A percentile compares a stretch with the other conserved stretches of the same genome.
phyloP scores from a whole-genome alignment of 1,139 yeast genomes.

The Blastobotrys aristatus region DNA sequence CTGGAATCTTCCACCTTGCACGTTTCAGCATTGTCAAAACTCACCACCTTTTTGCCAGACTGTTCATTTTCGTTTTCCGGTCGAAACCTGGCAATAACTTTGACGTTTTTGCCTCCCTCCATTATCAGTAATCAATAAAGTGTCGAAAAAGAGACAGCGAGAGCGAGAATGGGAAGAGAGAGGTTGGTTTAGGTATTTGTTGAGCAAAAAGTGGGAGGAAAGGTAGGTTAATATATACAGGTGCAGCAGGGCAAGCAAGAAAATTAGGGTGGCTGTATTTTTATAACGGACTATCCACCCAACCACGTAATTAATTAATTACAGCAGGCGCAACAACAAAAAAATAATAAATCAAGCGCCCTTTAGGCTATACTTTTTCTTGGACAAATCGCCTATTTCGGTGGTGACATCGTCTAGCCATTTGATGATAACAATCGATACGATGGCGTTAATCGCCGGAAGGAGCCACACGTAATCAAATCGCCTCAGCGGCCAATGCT shows the following conservation, averaged over 20 bases:
- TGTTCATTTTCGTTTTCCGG: constrained; percentile 37
- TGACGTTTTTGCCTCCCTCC: constrained; percentile 39
- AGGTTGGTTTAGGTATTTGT: too few relatives aligned
- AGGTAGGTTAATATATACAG: too few relatives aligned
- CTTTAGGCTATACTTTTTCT: constrained; percentile 27
- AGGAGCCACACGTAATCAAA: constrained; percentile 34
- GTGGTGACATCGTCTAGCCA: constrained; percentile 27
- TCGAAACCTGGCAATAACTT: constrained; percentile 62
- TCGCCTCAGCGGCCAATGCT: constrained; percentile 29
- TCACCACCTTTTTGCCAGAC: constrained; percentile 9
- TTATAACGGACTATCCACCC: too few relatives aligned
- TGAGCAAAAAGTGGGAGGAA: too few relatives aligned
- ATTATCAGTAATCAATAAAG: too few relatives aligned
- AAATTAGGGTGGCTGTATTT: too few relatives aligned
- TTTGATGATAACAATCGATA: constrained; percentile 24
- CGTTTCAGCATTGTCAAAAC: constrained; percentile 18
- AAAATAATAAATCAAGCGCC: too few relatives aligned
- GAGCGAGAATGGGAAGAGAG: too few relatives aligned
- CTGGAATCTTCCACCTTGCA: constrained; percentile 26
- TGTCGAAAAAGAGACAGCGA: too few relatives aligned
- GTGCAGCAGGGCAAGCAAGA: too few relatives aligned
- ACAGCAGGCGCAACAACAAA: too few relatives aligned
- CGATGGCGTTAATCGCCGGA: constrained; percentile 27
- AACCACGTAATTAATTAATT: too few relatives aligned
- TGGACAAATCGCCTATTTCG: constrained; percentile 17